These are phyloP conservation scores for Sclerotinia glacialis DNA, from an alignment of 2,329 filamentous ascomycete genomes.

Conservation along the genomic window DNA sequence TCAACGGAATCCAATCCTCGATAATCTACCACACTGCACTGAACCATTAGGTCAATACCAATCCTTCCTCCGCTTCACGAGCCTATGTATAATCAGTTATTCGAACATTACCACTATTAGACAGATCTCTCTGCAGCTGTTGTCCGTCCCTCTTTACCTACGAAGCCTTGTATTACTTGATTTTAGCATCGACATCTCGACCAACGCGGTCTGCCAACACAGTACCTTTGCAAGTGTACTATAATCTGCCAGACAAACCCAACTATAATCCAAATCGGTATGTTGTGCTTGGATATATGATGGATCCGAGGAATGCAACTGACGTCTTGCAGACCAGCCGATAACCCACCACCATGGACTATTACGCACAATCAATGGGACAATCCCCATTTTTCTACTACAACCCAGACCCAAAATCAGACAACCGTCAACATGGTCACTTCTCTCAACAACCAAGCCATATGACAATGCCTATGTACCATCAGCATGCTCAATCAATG, in stretches of 20 bases:
- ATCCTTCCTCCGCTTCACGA: conserved; percentile 25
- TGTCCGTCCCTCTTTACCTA: conserved; percentile 41
- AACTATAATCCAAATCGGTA: conserved; percentile 27
- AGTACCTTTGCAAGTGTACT: conserved; percentile 28
- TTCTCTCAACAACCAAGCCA: conserved; percentile 60
- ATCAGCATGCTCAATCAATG: conserved; percentile 51
- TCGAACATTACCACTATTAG: conserved; percentile 37
- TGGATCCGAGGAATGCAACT: conserved; percentile 29
- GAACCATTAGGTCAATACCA: conserved; percentile 21
- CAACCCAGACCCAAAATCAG: conserved; percentile 69
- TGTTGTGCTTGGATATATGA: conserved; percentile 21
- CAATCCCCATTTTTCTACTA: conserved; percentile 86
- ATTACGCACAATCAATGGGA: conserved; percentile 55
- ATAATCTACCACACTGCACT: conserved; percentile 31
- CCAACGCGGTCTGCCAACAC: conserved; percentile 21
- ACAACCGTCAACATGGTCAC: conserved; percentile 71
- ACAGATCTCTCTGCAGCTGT: conserved; percentile 39
- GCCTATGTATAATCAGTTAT: conserved; percentile 40
- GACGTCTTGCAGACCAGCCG: conserved; percentile 29
- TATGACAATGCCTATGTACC: conserved; percentile 53
- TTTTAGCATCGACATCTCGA: conserved; percentile 25
- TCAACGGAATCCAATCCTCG: conserved; percentile 24
- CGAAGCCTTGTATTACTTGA: conserved; percentile 27
- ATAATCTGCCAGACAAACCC: conserved; percentile 26
- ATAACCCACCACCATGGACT: conserved; percentile 36